Conservation (phyloP, 768 basidiomycete genomes). For the Lentinula lateritia region DNA sequence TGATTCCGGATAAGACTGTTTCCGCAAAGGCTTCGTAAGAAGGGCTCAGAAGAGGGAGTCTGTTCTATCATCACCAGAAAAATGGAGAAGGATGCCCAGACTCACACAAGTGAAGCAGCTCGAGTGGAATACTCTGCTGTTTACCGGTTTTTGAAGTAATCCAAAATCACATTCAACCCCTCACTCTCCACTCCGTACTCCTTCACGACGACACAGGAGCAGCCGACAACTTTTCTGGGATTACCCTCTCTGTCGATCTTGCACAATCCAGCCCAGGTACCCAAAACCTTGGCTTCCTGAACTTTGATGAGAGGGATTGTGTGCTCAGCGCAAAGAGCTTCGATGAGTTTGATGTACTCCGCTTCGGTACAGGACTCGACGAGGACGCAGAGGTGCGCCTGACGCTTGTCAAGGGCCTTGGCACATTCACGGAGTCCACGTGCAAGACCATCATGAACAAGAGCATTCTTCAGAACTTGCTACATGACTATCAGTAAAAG, state of each 20-base stretch:
- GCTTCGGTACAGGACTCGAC: constrained; percentile 99
- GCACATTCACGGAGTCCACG: constrained; percentile 96
- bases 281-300: constrained; percentile 95
- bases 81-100: constrained; percentile 1
- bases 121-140: not conserved
- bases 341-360: constrained; percentile 99
- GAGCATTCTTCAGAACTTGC: constrained; percentile 99
- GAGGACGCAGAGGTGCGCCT: constrained; percentile 97
- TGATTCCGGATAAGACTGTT: constrained; percentile 84
- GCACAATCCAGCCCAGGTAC: constrained; percentile 98
- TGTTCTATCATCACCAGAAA: constrained; percentile 67
- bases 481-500: constrained; percentile 23
- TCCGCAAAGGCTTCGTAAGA: constrained; percentile 51
- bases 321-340: constrained; percentile 98
- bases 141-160: constrained; percentile 96
- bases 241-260: constrained; percentile 99
- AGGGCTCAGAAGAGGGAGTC: constrained; percentile 90
- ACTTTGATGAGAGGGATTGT: constrained; percentile 99
- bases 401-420: constrained; percentile 97
- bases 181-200: constrained; percentile 94
- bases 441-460: constrained; percentile 97
- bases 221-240: constrained; percentile 91
- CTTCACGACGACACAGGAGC: constrained; percentile 95
- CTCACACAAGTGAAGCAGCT: no score
- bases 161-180: constrained; percentile 88